Percentiles rank a stretch among this genome's conserved stretches.
phyloP scores from a whole-genome alignment of 2,329 filamentous ascomycete species.

The Nigrospora sphaerica region DNA sequence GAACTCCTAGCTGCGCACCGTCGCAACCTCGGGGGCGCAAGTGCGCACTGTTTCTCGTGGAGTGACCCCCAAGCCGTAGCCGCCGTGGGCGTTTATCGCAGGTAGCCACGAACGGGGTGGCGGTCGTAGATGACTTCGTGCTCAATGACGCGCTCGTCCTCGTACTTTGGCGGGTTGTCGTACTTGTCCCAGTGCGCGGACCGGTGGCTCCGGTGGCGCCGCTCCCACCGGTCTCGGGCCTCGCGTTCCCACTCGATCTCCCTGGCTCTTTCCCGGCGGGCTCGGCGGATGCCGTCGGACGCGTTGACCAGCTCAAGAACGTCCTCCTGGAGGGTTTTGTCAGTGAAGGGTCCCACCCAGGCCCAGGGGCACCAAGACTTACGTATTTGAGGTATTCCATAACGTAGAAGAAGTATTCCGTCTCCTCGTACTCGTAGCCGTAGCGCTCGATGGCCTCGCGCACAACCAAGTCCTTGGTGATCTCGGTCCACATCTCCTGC shows the following conservation, averaged over 20 bases:
- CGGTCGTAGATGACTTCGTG: slow-evolving; percentile 61
- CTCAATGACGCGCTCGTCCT: slow-evolving; percentile 58
- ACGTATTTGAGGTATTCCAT: slow-evolving; percentile 87
- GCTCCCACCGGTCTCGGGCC: slow-evolving; percentile 43
- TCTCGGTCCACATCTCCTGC: slow-evolving; percentile 87
- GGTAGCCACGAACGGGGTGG: slow-evolving; percentile 16
- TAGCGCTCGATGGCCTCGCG: slow-evolving; percentile 79
- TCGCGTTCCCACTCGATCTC: slow-evolving; percentile 54
- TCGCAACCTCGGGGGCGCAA: too few relatives aligned
- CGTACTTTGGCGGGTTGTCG: slow-evolving; percentile 23
- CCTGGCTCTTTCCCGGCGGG: slow-evolving; percentile 42
- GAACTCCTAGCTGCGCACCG: too few relatives aligned
- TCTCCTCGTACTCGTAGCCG: slow-evolving; percentile 88
- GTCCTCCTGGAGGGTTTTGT: slow-evolving; percentile 59
- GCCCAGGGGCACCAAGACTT: slow-evolving; percentile 32
- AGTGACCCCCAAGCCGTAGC: too few relatives aligned
- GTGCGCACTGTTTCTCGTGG: too few relatives aligned
- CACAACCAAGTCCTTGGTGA: slow-evolving; percentile 85
- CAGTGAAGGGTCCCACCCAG: slow-evolving; percentile 15
- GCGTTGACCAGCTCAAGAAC: slow-evolving; percentile 77
- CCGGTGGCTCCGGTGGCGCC: slow-evolving; percentile 27
- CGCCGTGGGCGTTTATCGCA: slow-evolving; percentile 10
- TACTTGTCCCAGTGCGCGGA: slow-evolving; percentile 27
- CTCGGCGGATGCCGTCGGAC: slow-evolving; percentile 72
- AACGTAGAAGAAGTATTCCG: slow-evolving; percentile 82